Evolutionary conservation across 768 basidiomycete species (phyloP).

Genomic region (Collybia mongolica): DNA sequence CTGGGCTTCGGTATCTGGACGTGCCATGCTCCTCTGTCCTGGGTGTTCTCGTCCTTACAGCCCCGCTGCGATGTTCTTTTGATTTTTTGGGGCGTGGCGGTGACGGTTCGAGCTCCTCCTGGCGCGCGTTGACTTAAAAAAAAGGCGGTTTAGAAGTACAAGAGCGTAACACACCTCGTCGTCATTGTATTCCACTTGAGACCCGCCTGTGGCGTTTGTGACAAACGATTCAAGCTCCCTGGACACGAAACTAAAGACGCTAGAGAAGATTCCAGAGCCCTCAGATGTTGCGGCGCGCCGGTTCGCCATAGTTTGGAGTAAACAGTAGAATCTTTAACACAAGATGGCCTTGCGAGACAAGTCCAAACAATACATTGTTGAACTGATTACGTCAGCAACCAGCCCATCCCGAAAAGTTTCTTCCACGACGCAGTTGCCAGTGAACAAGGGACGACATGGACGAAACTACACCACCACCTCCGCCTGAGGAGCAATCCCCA

Average conservation of each 20-base stretch:
- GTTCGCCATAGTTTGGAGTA: conserved; percentile 4
- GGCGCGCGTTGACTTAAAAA: background rate
- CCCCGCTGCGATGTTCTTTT: background rate
- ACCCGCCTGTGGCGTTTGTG: conserved; percentile 56
- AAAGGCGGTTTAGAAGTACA: too few relatives aligned
- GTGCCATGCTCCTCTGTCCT: too few relatives aligned
- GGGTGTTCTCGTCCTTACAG: background rate
- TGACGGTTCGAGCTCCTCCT: background rate
- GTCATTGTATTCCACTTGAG: conserved; percentile 15
- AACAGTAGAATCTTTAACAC: background rate
- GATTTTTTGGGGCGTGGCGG: background rate
- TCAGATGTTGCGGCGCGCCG: conserved; percentile 11
- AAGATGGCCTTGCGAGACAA: conserved; percentile 5
- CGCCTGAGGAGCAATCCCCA: conserved; percentile 33
- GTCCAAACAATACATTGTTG: background rate
- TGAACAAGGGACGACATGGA: conserved; percentile 4
- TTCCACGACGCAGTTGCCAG: too few relatives aligned
- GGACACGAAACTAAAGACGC: conserved; percentile 68
- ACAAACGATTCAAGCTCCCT: conserved; percentile 73
- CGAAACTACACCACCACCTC: conserved; percentile 24
- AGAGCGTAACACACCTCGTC: conserved; percentile 4
- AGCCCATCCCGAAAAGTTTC: too few relatives aligned
- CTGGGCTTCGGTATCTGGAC: background rate
- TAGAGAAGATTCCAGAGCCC: conserved; percentile 48
- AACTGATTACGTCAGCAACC: too few relatives aligned